Base-by-base conservation (phyloP, 179 eudicot genomes). In the Vitellaria paradoxa region DNA sequence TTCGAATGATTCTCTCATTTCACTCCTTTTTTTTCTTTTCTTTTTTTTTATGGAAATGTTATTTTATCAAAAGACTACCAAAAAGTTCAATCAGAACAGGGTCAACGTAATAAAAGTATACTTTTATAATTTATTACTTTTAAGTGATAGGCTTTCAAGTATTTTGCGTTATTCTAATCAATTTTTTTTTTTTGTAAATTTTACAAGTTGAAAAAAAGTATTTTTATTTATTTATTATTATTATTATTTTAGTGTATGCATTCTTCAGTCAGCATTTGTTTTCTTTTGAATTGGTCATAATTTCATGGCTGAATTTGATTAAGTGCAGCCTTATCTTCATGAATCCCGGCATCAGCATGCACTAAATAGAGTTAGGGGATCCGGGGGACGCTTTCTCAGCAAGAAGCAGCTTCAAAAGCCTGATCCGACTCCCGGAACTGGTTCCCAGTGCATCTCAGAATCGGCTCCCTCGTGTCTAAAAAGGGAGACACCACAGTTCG, bases 271-370 rank as follows among this genome's bases (percentile, higher is more conserved):
- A 21, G 6, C 57, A 10, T 18, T 23, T 60, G 13, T 64, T 64
- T 63, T 14, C 0, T 21, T 46, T 64, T 75, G 18, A 49, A 50
- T 47, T 13, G 2, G 2, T 24, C 47, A 18, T 10, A 50, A 26
- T 24, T 52, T 64, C n/a, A 75, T 12, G 3, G 75, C 17, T 21
- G 21, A 24, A 74, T 57, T 50, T 8, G 30, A 56, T 55, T 65
- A 72, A 49, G 63, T 82, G 88, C 89, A 94, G 98, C 98, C 98
- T 1, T 94, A 94, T 89, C 98, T 94, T 73, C 98, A 94, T 14
- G 97, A 94, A 84, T 94, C 98, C 9, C 89, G 98, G 77, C 98
- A 94, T 80, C 84, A 49, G 59, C 98, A 94, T 78, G 97, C 97
- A 23, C 60, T 93, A 73, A 94, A 93, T 53, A 83, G 98, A 82